A percentile compares a stretch with the other conserved stretches of the same genome.
phyloP scores from a whole-genome alignment of 306 rosid genomes.

The Carpinus fangiana region DNA sequence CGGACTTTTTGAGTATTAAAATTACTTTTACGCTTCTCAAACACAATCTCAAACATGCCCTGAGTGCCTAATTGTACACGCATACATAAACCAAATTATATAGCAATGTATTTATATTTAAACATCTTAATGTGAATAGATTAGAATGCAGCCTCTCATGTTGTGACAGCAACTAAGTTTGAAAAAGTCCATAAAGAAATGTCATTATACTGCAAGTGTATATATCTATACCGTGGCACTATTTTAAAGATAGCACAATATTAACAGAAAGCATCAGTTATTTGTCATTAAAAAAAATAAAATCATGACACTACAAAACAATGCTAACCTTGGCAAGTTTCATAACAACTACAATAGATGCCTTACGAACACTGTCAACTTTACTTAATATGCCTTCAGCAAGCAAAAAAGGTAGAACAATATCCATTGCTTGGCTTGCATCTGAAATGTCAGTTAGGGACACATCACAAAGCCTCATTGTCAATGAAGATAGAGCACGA shows the following conservation, averaged over 20 bases:
- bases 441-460: conserved; percentile 71
- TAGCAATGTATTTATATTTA: neutral
- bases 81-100: neutral
- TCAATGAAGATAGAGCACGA: conserved; percentile 68
- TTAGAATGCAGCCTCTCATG: neutral
- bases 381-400: conserved; percentile 91
- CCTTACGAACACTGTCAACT: conserved; percentile 85
- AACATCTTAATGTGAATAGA: neutral
- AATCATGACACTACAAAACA: neutral
- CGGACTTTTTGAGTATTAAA: too few relatives aligned
- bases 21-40: too few relatives aligned
- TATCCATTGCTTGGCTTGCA: conserved; percentile 83
- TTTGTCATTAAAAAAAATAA: neutral
- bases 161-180: neutral
- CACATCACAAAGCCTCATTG: conserved; percentile 86
- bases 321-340: conserved; percentile 89
- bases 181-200: neutral
- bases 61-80: neutral
- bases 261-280: neutral
- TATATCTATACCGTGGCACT: too few relatives aligned
- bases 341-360: conserved; percentile 86
- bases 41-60: too few relatives aligned
- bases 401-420: conserved; percentile 86
- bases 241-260: neutral
- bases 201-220: neutral